A percentile compares a stretch with the other conserved stretches of the same genome.
Conservation (phyloP, 768 basidiomycete species). For the Glaciozyma antarctica region DNA sequence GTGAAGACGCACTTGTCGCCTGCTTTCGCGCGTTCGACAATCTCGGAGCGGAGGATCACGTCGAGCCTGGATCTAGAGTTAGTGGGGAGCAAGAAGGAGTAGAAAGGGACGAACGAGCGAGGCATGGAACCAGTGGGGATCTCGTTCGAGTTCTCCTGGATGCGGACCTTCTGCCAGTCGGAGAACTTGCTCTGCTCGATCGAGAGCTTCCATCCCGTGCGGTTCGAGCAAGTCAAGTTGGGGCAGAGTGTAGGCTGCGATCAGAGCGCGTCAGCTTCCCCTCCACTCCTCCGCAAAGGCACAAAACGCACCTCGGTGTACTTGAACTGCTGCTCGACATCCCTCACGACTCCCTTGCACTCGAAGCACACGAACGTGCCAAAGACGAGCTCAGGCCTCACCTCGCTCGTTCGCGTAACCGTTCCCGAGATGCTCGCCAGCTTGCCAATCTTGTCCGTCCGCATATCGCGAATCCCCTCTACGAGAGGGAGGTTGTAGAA, state of each 20-base stretch:
- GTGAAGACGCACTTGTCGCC: conserved; percentile 98
- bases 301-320: conserved; percentile 70
- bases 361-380: conserved; percentile 89
- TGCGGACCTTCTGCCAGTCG: conserved; percentile 98
- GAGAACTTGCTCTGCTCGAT: conserved; percentile 94
- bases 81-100: background rate
- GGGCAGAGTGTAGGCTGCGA: conserved; percentile 80
- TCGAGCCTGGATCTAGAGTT: conserved; percentile 54
- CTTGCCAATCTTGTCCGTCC: conserved; percentile 87
- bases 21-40: conserved; percentile 97
- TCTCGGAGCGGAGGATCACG: conserved; percentile 85
- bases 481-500: conserved; percentile 88
- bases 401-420: conserved; percentile 93
- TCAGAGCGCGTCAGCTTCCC: background rate
- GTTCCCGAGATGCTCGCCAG: conserved; percentile 93
- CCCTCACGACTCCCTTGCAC: conserved; percentile 74
- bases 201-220: conserved; percentile 80
- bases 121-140: conserved; percentile 99
- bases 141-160: conserved; percentile 97
- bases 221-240: conserved; percentile 87
- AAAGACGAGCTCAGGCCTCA: conserved; percentile 83
- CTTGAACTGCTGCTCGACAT: conserved; percentile 98
- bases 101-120: conserved; percentile 44
- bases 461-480: conserved; percentile 84
- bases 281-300: background rate